phyloP scores from a whole-genome alignment of 371 early-diverging fungal genomes.

The Thermomucor indicae-seudaticae region DNA sequence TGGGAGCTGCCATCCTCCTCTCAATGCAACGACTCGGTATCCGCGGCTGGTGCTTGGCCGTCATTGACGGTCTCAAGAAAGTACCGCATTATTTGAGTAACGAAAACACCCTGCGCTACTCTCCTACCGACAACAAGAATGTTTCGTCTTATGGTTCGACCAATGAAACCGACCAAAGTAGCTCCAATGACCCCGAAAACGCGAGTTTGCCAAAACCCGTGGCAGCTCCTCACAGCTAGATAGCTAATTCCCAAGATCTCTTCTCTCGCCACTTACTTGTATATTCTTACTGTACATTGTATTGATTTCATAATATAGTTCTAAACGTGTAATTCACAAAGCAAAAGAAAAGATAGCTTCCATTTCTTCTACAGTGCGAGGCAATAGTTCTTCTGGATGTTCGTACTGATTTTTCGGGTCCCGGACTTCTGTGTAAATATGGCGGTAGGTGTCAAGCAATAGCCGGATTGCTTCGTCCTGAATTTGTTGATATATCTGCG shows the following conservation, averaged over 20 bases:
- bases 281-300: slow-evolving; percentile 1
- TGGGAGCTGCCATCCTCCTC: slow-evolving; percentile 45
- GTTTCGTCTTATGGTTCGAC: too few relatives aligned
- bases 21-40: slow-evolving; percentile 36
- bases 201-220: slow-evolving; percentile 4
- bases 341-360: slow-evolving; percentile 61
- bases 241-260: background rate
- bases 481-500: slow-evolving; percentile 36
- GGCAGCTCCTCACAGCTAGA: too few relatives aligned
- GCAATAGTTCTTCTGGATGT: slow-evolving; percentile 58
- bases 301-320: background rate
- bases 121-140: too few relatives aligned
- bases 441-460: slow-evolving; percentile 63
- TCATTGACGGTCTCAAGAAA: slow-evolving; percentile 4
- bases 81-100: too few relatives aligned
- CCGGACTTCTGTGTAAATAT: slow-evolving; percentile 53
- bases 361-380: slow-evolving; percentile 73
- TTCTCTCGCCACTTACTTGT: background rate
- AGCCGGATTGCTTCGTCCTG: slow-evolving; percentile 39
- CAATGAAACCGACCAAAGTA: background rate
- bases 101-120: too few relatives aligned
- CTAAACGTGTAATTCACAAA: too few relatives aligned
- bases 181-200: background rate
- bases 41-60: slow-evolving; percentile 10
- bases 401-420: slow-evolving; percentile 66